Evolutionary conservation across 2,329 filamentous ascomycete species (phyloP), one percentile per base, ranked within the genome.

Genomic region (Colletotrichum sojae): DNA sequence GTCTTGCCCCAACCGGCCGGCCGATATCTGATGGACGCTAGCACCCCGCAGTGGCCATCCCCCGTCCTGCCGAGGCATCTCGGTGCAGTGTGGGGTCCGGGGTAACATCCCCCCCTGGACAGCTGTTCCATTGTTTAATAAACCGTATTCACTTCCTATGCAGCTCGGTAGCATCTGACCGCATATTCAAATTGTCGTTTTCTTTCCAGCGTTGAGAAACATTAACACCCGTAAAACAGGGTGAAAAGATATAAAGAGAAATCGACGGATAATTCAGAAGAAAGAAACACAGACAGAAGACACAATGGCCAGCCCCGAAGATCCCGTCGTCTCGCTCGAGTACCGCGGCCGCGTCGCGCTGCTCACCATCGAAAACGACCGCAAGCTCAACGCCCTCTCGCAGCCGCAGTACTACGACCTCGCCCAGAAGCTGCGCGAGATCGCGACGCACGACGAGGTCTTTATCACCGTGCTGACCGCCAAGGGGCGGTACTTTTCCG

Each of bases 371-470:
- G 91, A 95, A 81, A 92, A 93, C 59, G 88, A 91, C 63, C 88
- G 90, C 78, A 98, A 98, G 83, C 93, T 98, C 80, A 97, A 97
- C 80, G 94, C 95, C 39, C 83, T 98, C 59, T 88, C 83, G 69
- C 85, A 88, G 75, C 83, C 88, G 70, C 86, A 91, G 59, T 98
- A 98, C 84, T 97, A 92, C 79, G 86, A 90, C 36, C 86, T 98
- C 49, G 90, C 92, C 1, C 86, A 89, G 73, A 86, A 89, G 56
- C 83, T 99, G 78, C 88, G 91, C 67, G 91, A 97, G 78, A 86
- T 98, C 56, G 95, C 94, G 16, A 86, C 84, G 9, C 90, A 90
- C 72, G 90, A 95, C 70, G 93, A 97, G 72, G 90, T 98, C 69
- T 93, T 88, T 76, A 90, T 97, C 74, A 98, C 95, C 3, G 85